Conservation (phyloP, 257 asterid genomes). For the Eucommia ulmoides region DNA sequence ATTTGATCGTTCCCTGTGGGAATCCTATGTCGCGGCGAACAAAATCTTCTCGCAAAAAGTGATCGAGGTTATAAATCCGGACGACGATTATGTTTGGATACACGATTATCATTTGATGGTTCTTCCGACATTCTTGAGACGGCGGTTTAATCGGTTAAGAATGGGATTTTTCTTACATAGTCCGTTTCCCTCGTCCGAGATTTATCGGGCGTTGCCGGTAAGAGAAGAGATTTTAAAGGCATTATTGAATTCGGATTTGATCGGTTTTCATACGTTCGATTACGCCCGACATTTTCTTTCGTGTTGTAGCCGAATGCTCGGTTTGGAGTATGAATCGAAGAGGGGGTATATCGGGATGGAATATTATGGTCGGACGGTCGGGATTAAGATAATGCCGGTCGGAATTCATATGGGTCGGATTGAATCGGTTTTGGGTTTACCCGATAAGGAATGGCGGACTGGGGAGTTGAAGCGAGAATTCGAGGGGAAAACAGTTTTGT, state of each 20-base stretch:
- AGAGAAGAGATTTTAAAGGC: conserved; percentile 42
- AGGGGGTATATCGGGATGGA: conserved; percentile 45
- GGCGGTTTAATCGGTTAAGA: conserved; percentile 32
- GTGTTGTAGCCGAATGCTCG: conserved; percentile 42
- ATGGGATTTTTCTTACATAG: conserved; percentile 45
- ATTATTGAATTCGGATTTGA: conserved; percentile 32
- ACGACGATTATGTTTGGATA: conserved; percentile 44
- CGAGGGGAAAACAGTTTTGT: conserved; percentile 30
- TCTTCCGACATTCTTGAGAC: conserved; percentile 36
- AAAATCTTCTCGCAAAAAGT: conserved; percentile 41
- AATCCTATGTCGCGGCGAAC: conserved; percentile 44
- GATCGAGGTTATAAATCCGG: conserved; percentile 48
- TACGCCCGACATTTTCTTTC: conserved; percentile 45
- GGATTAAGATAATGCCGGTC: conserved; percentile 44
- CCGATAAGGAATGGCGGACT: conserved; percentile 33
- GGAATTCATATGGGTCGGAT: conserved; percentile 42
- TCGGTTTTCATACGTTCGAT: conserved; percentile 42
- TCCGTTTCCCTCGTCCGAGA: conserved; percentile 47
- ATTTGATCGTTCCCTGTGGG: conserved; percentile 43
- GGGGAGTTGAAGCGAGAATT: conserved; percentile 33
- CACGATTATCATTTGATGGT: conserved; percentile 51
- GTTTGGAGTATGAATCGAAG: conserved; percentile 36
- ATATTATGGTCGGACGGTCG: conserved; percentile 38
- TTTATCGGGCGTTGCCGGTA: conserved; percentile 35
- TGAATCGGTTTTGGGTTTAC: conserved; percentile 23